Base-by-base conservation (phyloP, 1,284 basidiomycete genomes). In the Naganishia sp. region DNA sequence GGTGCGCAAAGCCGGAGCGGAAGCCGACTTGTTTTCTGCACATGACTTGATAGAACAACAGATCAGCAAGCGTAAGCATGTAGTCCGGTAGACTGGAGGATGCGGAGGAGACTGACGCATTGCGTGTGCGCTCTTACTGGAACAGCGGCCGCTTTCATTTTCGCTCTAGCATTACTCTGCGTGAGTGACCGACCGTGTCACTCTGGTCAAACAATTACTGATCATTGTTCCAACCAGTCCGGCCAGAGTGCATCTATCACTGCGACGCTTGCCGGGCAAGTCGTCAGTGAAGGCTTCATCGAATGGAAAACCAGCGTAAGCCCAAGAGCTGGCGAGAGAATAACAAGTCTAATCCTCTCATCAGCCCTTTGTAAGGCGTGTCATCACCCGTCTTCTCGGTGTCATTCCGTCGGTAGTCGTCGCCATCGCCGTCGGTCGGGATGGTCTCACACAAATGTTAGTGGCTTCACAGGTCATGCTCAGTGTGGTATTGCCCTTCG, bases 211-310 rank as follows among this genome's bases (percentile, higher is more conserved):
- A 6, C 32, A 25, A 21, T 28, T 23, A 3, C 3, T 11, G 23
- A 41, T 42, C 25, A 43, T 28, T 18, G 41, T 39, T 32, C 25
- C 11, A 45, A 21, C 17, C 56, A 76, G 75, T 84, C 93, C 0
- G 94, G 94, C 3, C 93, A 98, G 82, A 92, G 90, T 70, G 91
- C 95, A 0, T 92, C 90, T 10, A 86, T 98, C 68, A 91, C 96
- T 1, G 94, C 92, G 7, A 98, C 94, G 0, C 84, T 98, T 13
- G 90, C 93, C 0, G 95, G 94, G 28, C 84, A 98, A 79, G 88
- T 94, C 51, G 90, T 98, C 41, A 89, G 88, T 0, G 95, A 98
- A 79, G 95, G 95, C 0, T 96, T 97, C 79, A 84, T 99, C 68
- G 86, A 87, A 66, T 98, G 94, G 94, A 85, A 85, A 61, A 85